These are phyloP conservation scores for Dentipellis fragilis DNA, from an alignment of 768 basidiomycete genomes.

Conservation along the genomic window DNA sequence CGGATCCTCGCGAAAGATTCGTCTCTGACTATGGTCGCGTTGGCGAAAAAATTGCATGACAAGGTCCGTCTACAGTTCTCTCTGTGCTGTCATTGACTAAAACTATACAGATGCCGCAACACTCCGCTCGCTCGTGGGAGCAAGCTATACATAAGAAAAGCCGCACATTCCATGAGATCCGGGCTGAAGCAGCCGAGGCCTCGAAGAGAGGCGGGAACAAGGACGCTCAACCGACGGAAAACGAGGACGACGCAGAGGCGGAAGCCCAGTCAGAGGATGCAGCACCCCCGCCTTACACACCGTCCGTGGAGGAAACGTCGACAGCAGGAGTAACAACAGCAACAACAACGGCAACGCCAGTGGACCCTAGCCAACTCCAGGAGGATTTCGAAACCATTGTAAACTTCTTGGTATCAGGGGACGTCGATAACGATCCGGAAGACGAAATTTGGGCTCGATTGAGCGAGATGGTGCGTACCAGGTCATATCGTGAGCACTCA, in stretches of 20 bases:
- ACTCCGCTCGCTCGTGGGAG: background rate
- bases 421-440: background rate
- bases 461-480: background rate
- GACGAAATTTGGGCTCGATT: background rate
- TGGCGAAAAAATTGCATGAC: background rate
- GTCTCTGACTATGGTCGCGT: background rate
- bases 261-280: background rate
- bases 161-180: background rate
- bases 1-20: background rate
- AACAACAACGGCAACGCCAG: background rate
- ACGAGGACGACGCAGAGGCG: background rate
- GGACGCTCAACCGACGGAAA: background rate
- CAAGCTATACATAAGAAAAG: background rate
- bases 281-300: background rate
- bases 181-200: background rate
- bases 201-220: background rate
- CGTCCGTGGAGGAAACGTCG: background rate
- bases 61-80: background rate
- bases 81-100: background rate
- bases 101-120: background rate
- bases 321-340: background rate
- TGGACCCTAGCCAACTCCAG: background rate
- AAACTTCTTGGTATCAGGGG: background rate
- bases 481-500: background rate
- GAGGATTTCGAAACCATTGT: conserved; percentile 1